Evolutionary conservation across 148 eudicot species (phyloP).

Genomic region (Rhododendron williamsianum): DNA sequence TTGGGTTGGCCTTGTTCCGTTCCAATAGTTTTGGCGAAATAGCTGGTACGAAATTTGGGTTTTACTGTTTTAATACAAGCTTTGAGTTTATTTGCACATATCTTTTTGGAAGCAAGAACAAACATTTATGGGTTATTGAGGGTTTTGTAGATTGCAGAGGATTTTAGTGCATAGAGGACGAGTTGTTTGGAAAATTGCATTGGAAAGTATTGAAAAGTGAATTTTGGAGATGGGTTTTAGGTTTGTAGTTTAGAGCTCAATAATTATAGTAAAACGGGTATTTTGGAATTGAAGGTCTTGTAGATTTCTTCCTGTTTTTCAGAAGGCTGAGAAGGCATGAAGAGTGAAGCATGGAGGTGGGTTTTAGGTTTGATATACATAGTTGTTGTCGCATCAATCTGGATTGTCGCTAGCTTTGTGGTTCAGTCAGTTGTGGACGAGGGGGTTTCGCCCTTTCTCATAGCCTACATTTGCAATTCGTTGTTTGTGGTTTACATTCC

Average conservation of each 20-base stretch:
- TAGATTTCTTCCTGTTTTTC: not conserved
- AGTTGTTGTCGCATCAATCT: conserved; percentile 74
- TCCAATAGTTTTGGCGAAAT: not conserved
- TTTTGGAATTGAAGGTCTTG: not conserved
- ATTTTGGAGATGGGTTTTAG: conserved; percentile 71
- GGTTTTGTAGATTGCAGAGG: not conserved
- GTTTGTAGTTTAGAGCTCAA: conserved; percentile 25
- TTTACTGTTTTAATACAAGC: not conserved
- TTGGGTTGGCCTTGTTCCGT: not conserved
- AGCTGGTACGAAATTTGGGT: not conserved
- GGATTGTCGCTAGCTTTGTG: conserved; percentile 98
- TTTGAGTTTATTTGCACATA: not conserved
- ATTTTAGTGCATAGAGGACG: not conserved
- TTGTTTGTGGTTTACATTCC: conserved; percentile 82
- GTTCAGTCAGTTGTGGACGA: conserved; percentile 91
- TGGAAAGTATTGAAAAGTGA: conserved; percentile 47
- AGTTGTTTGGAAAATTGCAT: not conserved
- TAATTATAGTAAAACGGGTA: not conserved
- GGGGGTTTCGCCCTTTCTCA: conserved; percentile 88
- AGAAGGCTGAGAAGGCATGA: conserved; percentile 40
- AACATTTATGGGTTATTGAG: not conserved
- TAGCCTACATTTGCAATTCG: conserved; percentile 90
- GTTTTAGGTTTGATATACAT: conserved; percentile 76
- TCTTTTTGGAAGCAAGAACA: not conserved
- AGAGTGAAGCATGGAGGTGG: conserved; percentile 65